Conservation (phyloP, 2,329 filamentous ascomycete genomes). For the Fusarium marasasianum region DNA sequence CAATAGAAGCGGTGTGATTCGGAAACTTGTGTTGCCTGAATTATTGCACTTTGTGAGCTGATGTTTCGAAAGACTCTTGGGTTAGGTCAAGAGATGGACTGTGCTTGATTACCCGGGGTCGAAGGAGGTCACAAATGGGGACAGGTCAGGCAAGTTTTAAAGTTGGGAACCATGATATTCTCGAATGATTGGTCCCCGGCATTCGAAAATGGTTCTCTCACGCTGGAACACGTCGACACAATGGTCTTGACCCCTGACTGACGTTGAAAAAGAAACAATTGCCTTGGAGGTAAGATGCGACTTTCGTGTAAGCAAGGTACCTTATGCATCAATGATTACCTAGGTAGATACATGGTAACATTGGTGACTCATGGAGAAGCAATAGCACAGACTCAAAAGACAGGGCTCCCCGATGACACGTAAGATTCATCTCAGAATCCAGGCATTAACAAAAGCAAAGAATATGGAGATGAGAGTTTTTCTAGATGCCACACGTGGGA, state of each 20-base stretch:
- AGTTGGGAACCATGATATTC: neutral
- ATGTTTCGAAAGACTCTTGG: constrained; percentile 26
- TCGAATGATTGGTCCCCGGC: constrained; percentile 4
- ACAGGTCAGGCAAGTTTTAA: constrained; percentile 8
- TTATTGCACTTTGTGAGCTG: constrained; percentile 13
- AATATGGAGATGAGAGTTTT: constrained; percentile 11
- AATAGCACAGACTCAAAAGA: constrained; percentile 1
- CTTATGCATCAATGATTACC: neutral
- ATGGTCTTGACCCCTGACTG: neutral
- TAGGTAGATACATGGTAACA: neutral
- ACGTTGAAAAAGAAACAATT: neutral
- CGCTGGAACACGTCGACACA: neutral
- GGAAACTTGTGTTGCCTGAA: constrained; percentile 1
- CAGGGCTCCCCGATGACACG: constrained; percentile 13
- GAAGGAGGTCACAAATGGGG: constrained; percentile 7
- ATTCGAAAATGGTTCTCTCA: neutral
- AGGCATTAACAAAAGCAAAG: constrained; percentile 5
- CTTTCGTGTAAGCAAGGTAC: neutral
- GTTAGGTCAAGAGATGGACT: constrained; percentile 24
- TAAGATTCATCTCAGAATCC: constrained; percentile 1
- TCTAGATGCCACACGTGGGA: constrained; percentile 28
- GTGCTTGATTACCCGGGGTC: constrained; percentile 28
- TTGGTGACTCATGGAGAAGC: constrained; percentile 1
- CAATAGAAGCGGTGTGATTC: constrained; percentile 27
- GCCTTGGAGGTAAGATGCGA: neutral